A percentile compares a stretch with the other conserved stretches of the same genome.
These are phyloP conservation scores for Colletotrichum brevisporum DNA, from an alignment of 2,329 filamentous ascomycete genomes.

Conservation along the genomic window DNA sequence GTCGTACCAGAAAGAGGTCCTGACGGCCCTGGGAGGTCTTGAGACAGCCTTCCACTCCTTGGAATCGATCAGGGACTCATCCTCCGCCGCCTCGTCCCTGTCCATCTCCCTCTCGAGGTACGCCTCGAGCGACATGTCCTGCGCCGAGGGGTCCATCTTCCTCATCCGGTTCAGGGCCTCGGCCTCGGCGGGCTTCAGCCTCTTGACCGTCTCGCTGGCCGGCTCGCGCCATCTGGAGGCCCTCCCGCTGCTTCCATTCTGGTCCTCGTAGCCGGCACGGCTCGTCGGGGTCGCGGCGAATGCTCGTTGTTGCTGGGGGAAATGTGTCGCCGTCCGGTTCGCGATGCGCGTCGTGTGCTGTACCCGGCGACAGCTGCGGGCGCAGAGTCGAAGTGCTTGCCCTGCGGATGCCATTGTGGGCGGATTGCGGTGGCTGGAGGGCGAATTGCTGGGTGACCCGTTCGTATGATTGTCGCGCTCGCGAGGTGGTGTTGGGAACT, in stretches of 20 bases:
- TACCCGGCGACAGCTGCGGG: conserved; percentile 49
- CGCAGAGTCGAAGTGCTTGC: conserved; percentile 54
- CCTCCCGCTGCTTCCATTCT: not conserved
- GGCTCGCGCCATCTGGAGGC: not conserved
- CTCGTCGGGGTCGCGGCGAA: conserved; percentile 48
- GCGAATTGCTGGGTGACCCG: conserved; percentile 22
- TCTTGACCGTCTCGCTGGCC: conserved; percentile 31
- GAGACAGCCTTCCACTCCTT: conserved; percentile 42
- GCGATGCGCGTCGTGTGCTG: conserved; percentile 39
- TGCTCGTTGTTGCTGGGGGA: conserved; percentile 40
- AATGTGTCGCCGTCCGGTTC: conserved; percentile 18
- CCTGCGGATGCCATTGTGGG: conserved; percentile 55
- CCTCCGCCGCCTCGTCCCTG: conserved; percentile 26
- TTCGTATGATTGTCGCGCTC: conserved; percentile 26
- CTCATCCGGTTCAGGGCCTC: conserved; percentile 48
- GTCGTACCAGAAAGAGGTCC: conserved; percentile 63
- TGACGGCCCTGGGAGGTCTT: conserved; percentile 49
- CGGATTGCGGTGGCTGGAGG: conserved; percentile 21
- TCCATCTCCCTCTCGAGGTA: conserved; percentile 28
- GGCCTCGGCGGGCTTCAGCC: conserved; percentile 39
- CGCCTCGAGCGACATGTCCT: conserved; percentile 33
- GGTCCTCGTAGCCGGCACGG: conserved; percentile 42
- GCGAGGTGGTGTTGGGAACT: conserved; percentile 30
- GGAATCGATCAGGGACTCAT: conserved; percentile 22
- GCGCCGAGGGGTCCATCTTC: conserved; percentile 47